Evolutionary conservation across 2,329 filamentous ascomycete species (phyloP).

Genomic region (Paraconiothyrium brasiliense): DNA sequence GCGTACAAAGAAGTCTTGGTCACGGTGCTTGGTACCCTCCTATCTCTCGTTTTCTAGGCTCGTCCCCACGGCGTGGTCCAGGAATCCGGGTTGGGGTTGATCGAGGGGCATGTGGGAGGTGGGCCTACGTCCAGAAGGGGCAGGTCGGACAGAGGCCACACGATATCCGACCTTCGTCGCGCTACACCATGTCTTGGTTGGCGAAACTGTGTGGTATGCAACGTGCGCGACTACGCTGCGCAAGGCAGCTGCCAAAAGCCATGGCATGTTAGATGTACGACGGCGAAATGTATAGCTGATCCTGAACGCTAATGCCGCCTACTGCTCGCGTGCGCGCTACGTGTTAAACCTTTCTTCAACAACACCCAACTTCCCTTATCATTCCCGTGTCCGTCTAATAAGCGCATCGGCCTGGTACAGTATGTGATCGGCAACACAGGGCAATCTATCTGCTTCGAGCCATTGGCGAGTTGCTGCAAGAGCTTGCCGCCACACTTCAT

Average conservation of each 20-base stretch:
- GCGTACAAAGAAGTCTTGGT: slow-evolving; percentile 6
- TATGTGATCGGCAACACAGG: slow-evolving; percentile 11
- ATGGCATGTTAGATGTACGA: not conserved
- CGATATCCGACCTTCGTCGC: slow-evolving; percentile 1
- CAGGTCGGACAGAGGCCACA: slow-evolving; percentile 1
- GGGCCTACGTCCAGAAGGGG: slow-evolving; percentile 9
- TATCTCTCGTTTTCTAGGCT: not conserved
- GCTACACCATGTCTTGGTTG: slow-evolving; percentile 10
- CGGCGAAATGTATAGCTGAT: not conserved
- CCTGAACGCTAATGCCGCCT: not conserved
- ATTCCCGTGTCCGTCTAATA: not conserved
- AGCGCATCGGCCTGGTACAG: not conserved
- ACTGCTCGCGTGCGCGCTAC: not conserved
- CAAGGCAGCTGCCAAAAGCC: slow-evolving; percentile 7
- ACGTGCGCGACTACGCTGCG: slow-evolving; percentile 2
- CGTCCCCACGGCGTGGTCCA: not conserved
- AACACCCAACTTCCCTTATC: slow-evolving; percentile 16
- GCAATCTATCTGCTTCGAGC: slow-evolving; percentile 18
- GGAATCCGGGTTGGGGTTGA: not conserved
- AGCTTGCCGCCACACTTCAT: slow-evolving; percentile 17
- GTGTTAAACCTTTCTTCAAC: slow-evolving; percentile 13
- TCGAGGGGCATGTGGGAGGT: slow-evolving; percentile 4
- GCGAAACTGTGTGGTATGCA: slow-evolving; percentile 9
- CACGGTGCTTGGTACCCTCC: slow-evolving; percentile 14
- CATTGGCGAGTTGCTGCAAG: slow-evolving; percentile 17